Conservation (phyloP, 2,329 filamentous ascomycete species). For the Fusarium sp. region DNA sequence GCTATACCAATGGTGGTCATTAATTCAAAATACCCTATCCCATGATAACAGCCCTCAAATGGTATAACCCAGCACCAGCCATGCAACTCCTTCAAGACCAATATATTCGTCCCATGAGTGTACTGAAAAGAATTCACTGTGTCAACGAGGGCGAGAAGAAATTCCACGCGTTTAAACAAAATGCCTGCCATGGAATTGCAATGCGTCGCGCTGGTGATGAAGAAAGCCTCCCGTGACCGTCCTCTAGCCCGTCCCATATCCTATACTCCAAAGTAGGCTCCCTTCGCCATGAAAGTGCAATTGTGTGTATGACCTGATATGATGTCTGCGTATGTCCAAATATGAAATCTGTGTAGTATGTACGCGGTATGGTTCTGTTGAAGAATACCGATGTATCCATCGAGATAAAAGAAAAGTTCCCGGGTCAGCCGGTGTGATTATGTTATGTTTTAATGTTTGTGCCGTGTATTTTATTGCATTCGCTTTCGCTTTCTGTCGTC, state of each 20-base stretch:
- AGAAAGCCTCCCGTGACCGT: slow-evolving; percentile 30
- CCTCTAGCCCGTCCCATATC: slow-evolving; percentile 31
- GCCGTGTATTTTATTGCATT: slow-evolving; percentile 65
- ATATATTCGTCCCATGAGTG: slow-evolving; percentile 9
- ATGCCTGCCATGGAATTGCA: slow-evolving; percentile 37
- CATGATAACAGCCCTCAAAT: slow-evolving; percentile 16
- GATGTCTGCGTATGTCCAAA: slow-evolving; percentile 20
- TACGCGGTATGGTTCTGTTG: slow-evolving; percentile 7
- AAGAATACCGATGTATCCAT: slow-evolving; percentile 2
- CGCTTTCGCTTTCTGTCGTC: slow-evolving; percentile 73
- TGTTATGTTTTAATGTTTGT: background rate
- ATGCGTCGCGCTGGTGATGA: slow-evolving; percentile 36
- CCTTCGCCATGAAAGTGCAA: slow-evolving; percentile 26
- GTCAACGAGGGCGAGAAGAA: slow-evolving; percentile 6
- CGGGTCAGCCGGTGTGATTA: background rate
- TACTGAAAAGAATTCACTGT: slow-evolving; percentile 19
- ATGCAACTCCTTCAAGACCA: slow-evolving; percentile 35
- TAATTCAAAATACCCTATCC: slow-evolving; percentile 5
- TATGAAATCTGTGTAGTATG: slow-evolving; percentile 30
- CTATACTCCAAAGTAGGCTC: slow-evolving; percentile 33
- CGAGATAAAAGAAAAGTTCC: background rate
- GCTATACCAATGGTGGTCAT: slow-evolving; percentile 4
- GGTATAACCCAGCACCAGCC: slow-evolving; percentile 23
- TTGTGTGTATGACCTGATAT: slow-evolving; percentile 19
- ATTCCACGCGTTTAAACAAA: slow-evolving; percentile 31